phyloP scores from a whole-genome alignment of 106 monocot genomes.

The Dioscorea dumetorum region DNA sequence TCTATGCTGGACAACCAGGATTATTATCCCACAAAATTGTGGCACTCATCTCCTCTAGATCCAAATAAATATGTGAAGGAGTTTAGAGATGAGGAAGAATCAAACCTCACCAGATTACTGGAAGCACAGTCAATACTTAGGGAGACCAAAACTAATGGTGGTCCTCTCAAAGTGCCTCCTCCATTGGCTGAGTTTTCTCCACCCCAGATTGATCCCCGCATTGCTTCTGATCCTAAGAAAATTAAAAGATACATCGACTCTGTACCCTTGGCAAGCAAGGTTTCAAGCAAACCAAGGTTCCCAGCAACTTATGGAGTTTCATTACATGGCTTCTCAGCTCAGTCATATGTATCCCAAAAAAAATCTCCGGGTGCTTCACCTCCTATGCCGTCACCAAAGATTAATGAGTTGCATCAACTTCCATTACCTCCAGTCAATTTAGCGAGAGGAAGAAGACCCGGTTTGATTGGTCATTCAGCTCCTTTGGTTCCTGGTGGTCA shows the following conservation, averaged over 20 bases:
- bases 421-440: conserved; percentile 66
- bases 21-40: conserved; percentile 22
- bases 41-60: conserved; percentile 57
- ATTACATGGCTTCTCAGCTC: conserved; percentile 7
- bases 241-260: conserved; percentile 52
- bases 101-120: conserved; percentile 20
- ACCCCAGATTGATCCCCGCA: conserved; percentile 10
- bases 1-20: conserved; percentile 8
- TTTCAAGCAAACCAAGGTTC: conserved; percentile 24
- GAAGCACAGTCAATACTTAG: conserved; percentile 37
- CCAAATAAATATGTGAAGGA: conserved; percentile 22
- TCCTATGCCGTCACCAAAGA: conserved; percentile 37
- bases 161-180: conserved; percentile 26
- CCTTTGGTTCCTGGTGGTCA: conserved; percentile 55
- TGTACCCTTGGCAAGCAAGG: conserved; percentile 48
- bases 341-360: conserved; percentile 29
- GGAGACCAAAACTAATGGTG: conserved; percentile 46
- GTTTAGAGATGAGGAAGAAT: conserved; percentile 21
- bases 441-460: conserved; percentile 7
- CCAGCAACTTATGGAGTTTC: conserved; percentile 9
- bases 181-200: conserved; percentile 18
- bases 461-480: conserved; percentile 64
- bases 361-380: conserved; percentile 39
- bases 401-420: conserved; percentile 81
- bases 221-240: conserved; percentile 38